Base-by-base conservation (phyloP, 208 protist species). In the Acanthamoeba quina region DNA sequence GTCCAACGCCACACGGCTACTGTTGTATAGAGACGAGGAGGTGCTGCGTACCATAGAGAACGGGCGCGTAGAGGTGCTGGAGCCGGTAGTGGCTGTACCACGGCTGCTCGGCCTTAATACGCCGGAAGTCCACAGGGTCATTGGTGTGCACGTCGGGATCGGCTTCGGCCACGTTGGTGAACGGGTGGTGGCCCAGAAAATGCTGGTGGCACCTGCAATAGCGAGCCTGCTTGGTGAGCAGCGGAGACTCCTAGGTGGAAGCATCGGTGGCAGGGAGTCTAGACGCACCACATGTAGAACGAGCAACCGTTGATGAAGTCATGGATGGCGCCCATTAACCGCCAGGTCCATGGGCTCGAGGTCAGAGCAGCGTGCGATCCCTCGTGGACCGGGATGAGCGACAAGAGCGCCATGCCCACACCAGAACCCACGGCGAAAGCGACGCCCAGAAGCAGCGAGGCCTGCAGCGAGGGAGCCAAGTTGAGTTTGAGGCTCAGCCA, bases 51-150 rank as follows among this genome's bases (percentile, higher is more conserved):
- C 76, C 95, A 83, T 97, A 97, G 82, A 97, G 93, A 4, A 97
- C n/a, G 6, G 96, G 96, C 11, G 95, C 96, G 47, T 97, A 97
- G 31, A 97, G 86, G 80, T 97, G 95, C 95, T 97, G 95, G 47
- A 70, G 21, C 24, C 49, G 54, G 68, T 96, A 94, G 49, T 94
- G 89, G 31, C 91, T 74, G 37, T 90, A 94, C 94, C 95, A 96
- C 26, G 52, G 82, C 92, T 96, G 95, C 19, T 29, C 76, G 41
- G 76, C 37, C 56, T 96, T 97, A 13, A 97, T 95, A 49, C 96
- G 58, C 31, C 95, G 94, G 49, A 97, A 90, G 76, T 97, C 95
- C 13, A 60, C 54, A 26, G 80, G 78, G 29, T 96, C 94, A 80
- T 74, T 86, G 26, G 94, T 93, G 58, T 93, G 94, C 37, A 97